These are phyloP conservation scores for Vicia faba DNA, from an alignment of 306 rosid genomes.

Conservation along the genomic window DNA sequence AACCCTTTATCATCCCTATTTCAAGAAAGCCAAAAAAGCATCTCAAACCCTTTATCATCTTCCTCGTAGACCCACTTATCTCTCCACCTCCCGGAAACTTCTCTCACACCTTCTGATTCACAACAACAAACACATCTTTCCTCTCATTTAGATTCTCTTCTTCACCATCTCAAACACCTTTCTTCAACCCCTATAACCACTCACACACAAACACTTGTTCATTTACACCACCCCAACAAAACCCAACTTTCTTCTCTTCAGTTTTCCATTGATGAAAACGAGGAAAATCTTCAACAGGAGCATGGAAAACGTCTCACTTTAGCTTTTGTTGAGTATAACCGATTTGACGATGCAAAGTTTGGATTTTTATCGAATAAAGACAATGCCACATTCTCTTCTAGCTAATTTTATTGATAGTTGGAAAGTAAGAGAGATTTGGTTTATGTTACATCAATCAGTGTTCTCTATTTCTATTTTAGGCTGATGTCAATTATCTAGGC, in stretches of 20 bases:
- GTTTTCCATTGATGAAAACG: slow-evolving; percentile 39
- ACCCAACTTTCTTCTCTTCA: slow-evolving; percentile 50
- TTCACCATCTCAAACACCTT: slow-evolving; percentile 73
- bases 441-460: neutral
- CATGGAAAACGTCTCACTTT: slow-evolving; percentile 43
- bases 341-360: slow-evolving; percentile 35
- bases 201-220: slow-evolving; percentile 33
- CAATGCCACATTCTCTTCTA: too few species aligned
- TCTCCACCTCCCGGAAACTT: too few species aligned
- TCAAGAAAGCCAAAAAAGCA: too few species aligned
- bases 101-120: too few species aligned
- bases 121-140: slow-evolving; percentile 47
- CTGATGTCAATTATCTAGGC: slow-evolving; percentile 62
- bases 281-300: slow-evolving; percentile 16
- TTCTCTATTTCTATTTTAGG: slow-evolving; percentile 38
- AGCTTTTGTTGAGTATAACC: slow-evolving; percentile 36
- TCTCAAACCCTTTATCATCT: too few species aligned
- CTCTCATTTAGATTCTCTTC: slow-evolving; percentile 72
- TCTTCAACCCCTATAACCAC: slow-evolving; percentile 51
- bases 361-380: slow-evolving; percentile 64
- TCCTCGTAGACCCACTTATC: too few species aligned
- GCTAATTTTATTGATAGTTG: neutral
- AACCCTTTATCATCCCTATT: too few species aligned
- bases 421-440: neutral
- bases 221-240: slow-evolving; percentile 33